These are phyloP conservation scores for Didymella pomorum DNA, from an alignment of 2,329 filamentous ascomycete species.

Conservation along the genomic window DNA sequence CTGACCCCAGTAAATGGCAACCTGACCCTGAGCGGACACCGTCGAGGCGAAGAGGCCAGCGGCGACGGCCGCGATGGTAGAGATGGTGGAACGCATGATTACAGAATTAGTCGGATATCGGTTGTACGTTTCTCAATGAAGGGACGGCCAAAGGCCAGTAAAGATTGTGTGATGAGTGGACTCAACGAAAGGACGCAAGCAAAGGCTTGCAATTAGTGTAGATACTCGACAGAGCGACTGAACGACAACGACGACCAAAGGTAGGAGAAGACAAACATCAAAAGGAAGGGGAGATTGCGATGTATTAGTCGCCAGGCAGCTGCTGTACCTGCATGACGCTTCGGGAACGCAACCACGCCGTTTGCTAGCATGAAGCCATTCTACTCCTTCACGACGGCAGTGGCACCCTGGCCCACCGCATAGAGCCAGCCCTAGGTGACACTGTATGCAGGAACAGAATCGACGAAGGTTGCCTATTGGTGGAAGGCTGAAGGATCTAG, in stretches of 20 bases:
- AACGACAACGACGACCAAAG: constrained; percentile 29
- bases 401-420: constrained; percentile 19
- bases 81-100: constrained; percentile 50
- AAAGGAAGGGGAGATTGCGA: constrained; percentile 42
- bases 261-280: constrained; percentile 32
- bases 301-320: constrained; percentile 32
- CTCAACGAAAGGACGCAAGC: constrained; percentile 66
- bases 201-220: constrained; percentile 48
- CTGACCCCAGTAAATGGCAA: constrained; percentile 66
- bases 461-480: constrained; percentile 26
- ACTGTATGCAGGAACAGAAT: constrained; percentile 35
- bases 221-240: constrained; percentile 44
- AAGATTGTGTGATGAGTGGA: constrained; percentile 50
- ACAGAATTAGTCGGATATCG: constrained; percentile 35
- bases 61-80: constrained; percentile 45
- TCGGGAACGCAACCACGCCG: constrained; percentile 30
- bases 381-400: constrained; percentile 24
- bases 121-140: constrained; percentile 43
- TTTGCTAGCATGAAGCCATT: constrained; percentile 37
- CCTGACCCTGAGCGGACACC: constrained; percentile 55
- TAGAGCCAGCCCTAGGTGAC: constrained; percentile 15
- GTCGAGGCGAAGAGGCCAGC: constrained; percentile 48
- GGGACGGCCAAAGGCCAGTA: constrained; percentile 52
- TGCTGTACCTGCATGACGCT: constrained; percentile 38
- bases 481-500: constrained; percentile 20